Evolutionary conservation across 1,284 basidiomycete species (phyloP).

Genomic region (Malassezia japonica): DNA sequence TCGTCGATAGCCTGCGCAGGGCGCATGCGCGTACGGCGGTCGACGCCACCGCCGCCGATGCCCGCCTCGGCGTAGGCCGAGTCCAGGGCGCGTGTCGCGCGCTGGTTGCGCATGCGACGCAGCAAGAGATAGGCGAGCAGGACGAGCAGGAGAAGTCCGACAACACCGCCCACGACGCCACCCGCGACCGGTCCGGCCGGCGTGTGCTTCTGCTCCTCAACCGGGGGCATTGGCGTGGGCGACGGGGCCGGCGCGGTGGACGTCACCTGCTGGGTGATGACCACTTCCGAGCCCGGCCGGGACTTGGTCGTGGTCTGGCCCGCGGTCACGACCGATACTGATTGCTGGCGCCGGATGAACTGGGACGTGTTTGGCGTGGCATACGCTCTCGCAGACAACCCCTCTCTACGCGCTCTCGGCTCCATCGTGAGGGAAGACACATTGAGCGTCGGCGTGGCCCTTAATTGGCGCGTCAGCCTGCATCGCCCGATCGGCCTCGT

Average conservation of each 20-base stretch:
- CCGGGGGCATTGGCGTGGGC: not conserved
- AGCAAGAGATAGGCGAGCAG: not conserved
- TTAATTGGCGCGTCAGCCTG: too few relatives aligned
- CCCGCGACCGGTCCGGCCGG: constrained; percentile 10
- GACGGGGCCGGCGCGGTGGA: not conserved
- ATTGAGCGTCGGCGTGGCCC: too few relatives aligned
- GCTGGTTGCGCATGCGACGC: not conserved
- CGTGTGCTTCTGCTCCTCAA: not conserved
- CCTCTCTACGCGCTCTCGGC: too few relatives aligned
- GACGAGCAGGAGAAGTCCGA: constrained; percentile 5
- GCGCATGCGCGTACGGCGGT: constrained; percentile 8
- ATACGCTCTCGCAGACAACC: too few relatives aligned
- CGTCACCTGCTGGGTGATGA: not conserved
- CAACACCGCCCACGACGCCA: constrained; percentile 17
- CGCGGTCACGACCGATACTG: not conserved
- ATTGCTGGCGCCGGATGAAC: too few relatives aligned
- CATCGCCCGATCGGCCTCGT: too few relatives aligned
- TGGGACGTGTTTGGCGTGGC: too few relatives aligned
- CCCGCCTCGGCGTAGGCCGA: constrained; percentile 13
- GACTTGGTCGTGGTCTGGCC: not conserved
- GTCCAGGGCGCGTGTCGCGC: constrained; percentile 11
- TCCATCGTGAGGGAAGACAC: too few relatives aligned
- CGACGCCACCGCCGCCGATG: constrained; percentile 15
- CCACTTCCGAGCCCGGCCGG: not conserved
- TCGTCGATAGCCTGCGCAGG: not conserved